Evolutionary conservation across 1,284 basidiomycete species (phyloP).

Genomic region (Hemileia vastatrix): DNA sequence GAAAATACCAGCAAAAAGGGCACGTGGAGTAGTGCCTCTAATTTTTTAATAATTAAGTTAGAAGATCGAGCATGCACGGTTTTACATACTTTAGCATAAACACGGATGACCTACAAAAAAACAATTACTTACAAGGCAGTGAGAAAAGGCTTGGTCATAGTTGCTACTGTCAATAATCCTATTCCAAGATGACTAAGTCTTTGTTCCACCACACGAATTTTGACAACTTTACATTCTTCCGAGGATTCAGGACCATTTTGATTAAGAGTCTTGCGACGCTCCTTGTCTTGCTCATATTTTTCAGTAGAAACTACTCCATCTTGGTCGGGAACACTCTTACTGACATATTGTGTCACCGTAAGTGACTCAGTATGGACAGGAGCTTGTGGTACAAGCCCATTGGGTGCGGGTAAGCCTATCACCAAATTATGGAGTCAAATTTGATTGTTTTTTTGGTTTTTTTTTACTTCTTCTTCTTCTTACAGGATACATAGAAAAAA

Average conservation of each 20-base stretch:
- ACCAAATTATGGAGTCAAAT: conserved; percentile 83
- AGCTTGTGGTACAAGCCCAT: conserved; percentile 75
- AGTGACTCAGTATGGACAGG: conserved; percentile 86
- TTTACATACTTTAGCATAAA: not conserved
- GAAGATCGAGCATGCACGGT: not conserved
- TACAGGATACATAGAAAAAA: no score
- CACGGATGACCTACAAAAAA: not conserved
- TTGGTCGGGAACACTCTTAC: conserved; percentile 22
- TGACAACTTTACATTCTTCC: conserved; percentile 30
- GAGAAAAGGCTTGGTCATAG: conserved; percentile 42
- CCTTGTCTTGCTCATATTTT: conserved; percentile 48
- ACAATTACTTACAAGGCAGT: conserved; percentile 38
- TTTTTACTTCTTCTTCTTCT: no score
- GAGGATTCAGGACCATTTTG: not conserved
- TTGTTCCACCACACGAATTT: conserved; percentile 37
- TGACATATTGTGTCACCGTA: conserved; percentile 57
- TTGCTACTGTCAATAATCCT: conserved; percentile 40
- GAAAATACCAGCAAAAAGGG: conserved; percentile 41
- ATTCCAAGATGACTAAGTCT: conserved; percentile 40
- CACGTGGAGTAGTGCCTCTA: conserved; percentile 27
- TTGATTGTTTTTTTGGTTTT: no score
- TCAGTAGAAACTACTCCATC: conserved; percentile 41
- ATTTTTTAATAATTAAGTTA: conserved; percentile 28
- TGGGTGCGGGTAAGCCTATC: conserved; percentile 4
- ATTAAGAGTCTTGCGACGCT: conserved; percentile 1